Conservation (phyloP, 139 green algal species). For the Auxenochlorella protothecoides region DNA sequence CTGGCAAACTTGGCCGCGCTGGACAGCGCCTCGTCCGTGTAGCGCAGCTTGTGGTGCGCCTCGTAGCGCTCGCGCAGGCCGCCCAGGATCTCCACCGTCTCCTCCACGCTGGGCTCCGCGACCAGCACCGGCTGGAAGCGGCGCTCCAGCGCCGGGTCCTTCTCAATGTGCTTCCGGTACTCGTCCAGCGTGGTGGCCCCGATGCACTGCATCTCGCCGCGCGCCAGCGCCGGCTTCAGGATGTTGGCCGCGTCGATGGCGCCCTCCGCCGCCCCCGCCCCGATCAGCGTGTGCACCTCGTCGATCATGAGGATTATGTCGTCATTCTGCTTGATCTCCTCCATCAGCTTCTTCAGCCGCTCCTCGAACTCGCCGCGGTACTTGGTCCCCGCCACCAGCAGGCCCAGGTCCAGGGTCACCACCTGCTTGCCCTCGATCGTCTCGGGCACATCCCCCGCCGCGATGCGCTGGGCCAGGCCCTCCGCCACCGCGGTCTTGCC, state of each 20-base stretch:
- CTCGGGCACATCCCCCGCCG: conserved; percentile 89
- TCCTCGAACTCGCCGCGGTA: conserved; percentile 99
- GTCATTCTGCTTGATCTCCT: conserved; percentile 99
- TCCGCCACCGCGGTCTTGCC: conserved; percentile 98
- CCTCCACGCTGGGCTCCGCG: conserved; percentile 92
- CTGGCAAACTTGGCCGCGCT: conserved; percentile 80
- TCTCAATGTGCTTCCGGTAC: conserved; percentile 99
- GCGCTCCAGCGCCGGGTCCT: conserved; percentile 95
- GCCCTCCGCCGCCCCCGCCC: conserved; percentile 93
- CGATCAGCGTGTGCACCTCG: conserved; percentile 95
- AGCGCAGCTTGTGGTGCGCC: conserved; percentile 96
- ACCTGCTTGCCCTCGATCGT: conserved; percentile 99
- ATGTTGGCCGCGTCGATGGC: conserved; percentile 99
- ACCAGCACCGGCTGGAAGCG: conserved; percentile 83
- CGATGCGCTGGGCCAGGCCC: conserved; percentile 93
- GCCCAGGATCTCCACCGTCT: conserved; percentile 93
- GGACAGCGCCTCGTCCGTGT: conserved; percentile 91
- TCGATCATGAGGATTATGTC: conserved; percentile 94
- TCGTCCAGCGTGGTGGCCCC: conserved; percentile 98
- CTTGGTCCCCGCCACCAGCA: conserved; percentile 98
- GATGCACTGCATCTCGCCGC: conserved; percentile 98
- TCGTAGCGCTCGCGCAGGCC: conserved; percentile 90
- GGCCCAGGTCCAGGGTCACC: conserved; percentile 96
- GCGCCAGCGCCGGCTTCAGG: conserved; percentile 95
- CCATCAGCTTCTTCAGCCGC: conserved; percentile 99